Evolutionary conservation across 2,329 filamentous ascomycete species (phyloP), one percentile per base, ranked within the genome.

Genomic region (Fusarium beomiforme): DNA sequence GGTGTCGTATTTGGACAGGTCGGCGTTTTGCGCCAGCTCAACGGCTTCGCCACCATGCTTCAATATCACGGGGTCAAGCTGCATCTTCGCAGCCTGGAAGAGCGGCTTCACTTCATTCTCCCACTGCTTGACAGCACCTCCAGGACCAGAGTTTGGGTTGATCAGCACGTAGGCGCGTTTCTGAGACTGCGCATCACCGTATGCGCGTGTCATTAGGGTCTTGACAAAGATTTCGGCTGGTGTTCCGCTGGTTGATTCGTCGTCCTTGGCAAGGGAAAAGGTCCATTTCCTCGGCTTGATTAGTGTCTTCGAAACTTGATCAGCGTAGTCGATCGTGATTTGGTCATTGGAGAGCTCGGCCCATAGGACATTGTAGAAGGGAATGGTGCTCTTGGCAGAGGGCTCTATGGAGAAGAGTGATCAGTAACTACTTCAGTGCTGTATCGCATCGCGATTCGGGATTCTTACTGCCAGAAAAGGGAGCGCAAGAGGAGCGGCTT

Each of bases 91-190:
- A 0, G 94, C 94, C 19, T 91, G 89, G 67, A 99, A 90, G 36
- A 99, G 87, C 12, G 95, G 95, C 76, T 91, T 90, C 47, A 95
- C 92, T 70, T 95, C 87, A 46, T 87, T 87, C 61, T 90, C 83
- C 87, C 94, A 98, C 70, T 90, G 87, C 77, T 89, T 92, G 67
- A 88, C 83, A 2, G 94, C 95, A 43, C 82, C 83, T 42, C 95
- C 95, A 43, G 94, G 92, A 0, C 96, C 96, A 17, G 94, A 93
- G 75, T 95, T 92, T 0, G 96, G 96, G 80, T 99, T 99, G 68
- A 99, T 87, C 44, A 98, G 84, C 16, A 98, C 90, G 79, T 96
- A 97, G 69, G 96, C 90, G 49, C 93, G 90, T 80, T 94, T 96
- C 63, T 86, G 87, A 57, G 86, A 87, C 76, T 92, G 89, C 3